A percentile compares a stretch with the other conserved stretches of the same genome.
Conservation (phyloP, 2,329 filamentous ascomycete species). For the Sporothrix humicola region DNA sequence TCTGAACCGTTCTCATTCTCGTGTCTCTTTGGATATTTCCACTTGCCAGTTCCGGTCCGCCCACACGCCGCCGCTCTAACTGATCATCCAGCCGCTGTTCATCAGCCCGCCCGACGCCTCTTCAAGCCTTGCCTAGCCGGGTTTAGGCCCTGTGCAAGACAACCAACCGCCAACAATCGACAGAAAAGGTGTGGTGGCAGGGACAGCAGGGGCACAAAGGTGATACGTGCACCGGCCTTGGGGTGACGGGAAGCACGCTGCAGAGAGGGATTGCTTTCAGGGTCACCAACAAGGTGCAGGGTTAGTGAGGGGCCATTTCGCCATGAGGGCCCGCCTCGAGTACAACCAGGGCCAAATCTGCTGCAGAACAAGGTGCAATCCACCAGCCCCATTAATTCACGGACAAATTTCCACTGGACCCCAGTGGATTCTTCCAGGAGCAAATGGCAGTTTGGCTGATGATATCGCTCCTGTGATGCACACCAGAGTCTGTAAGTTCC, state of each 20-base stretch:
- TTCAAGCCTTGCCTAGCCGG: slow-evolving; percentile 22
- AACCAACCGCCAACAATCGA: slow-evolving; percentile 14
- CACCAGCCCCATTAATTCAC: neutral
- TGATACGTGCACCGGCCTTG: slow-evolving; percentile 30
- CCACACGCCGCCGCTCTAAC: neutral
- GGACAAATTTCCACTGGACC: slow-evolving; percentile 10
- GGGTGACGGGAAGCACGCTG: slow-evolving; percentile 27
- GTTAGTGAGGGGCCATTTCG: neutral
- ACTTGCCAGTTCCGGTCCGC: slow-evolving; percentile 9
- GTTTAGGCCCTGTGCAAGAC: slow-evolving; percentile 18
- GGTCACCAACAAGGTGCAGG: neutral
- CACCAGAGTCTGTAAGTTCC: neutral
- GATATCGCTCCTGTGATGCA: neutral
- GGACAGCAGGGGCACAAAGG: slow-evolving; percentile 21
- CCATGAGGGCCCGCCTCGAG: slow-evolving; percentile 1
- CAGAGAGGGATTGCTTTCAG: slow-evolving; percentile 4
- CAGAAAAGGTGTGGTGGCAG: slow-evolving; percentile 17
- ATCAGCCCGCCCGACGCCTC: slow-evolving; percentile 5
- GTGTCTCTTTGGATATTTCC: slow-evolving; percentile 11
- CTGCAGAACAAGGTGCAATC: slow-evolving; percentile 22
- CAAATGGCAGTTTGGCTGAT: neutral
- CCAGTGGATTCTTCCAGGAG: neutral
- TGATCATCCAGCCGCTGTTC: slow-evolving; percentile 22
- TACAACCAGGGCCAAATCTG: neutral
- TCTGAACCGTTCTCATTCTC: slow-evolving; percentile 12